phyloP scores from a whole-genome alignment of 2,329 filamentous ascomycete genomes.

The Cytospora paraplurivora region DNA sequence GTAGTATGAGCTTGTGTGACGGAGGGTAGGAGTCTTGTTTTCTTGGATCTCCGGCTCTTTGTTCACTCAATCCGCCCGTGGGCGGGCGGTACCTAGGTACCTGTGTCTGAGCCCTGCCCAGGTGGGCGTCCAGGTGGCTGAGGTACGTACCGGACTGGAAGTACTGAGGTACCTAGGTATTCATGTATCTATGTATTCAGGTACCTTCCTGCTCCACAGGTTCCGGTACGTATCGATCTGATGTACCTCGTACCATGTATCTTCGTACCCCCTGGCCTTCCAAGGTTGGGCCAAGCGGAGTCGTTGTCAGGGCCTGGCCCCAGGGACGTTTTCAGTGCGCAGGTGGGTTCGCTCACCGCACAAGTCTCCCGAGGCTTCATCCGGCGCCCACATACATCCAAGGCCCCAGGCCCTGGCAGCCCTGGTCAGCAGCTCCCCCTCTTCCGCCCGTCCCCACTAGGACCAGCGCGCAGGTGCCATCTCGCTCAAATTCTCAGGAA shows the following conservation, averaged over 20 bases:
- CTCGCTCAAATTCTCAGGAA: slow-evolving; percentile 17
- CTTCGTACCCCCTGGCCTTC: slow-evolving; percentile 7
- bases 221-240: slow-evolving; percentile 19
- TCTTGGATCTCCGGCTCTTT: neutral
- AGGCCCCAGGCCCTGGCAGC: slow-evolving; percentile 1
- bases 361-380: slow-evolving; percentile 15
- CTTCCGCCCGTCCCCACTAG: slow-evolving; percentile 14
- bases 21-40: neutral
- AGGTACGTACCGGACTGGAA: slow-evolving; percentile 29
- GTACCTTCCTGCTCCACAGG: slow-evolving; percentile 17
- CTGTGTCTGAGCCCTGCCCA: slow-evolving; percentile 17
- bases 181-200: slow-evolving; percentile 9
- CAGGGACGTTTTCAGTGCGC: slow-evolving; percentile 6
- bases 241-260: slow-evolving; percentile 17
- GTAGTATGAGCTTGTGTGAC: neutral
- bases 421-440: slow-evolving; percentile 24
- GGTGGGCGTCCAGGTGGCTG: slow-evolving; percentile 28
- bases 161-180: neutral
- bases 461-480: slow-evolving; percentile 16
- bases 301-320: neutral
- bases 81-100: neutral
- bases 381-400: slow-evolving; percentile 11
- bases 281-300: neutral
- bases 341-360: slow-evolving; percentile 18
- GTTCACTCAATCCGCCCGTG: neutral